These are phyloP conservation scores for Claviceps quebecensis DNA, from an alignment of 2,329 filamentous ascomycete genomes.

Conservation along the genomic window DNA sequence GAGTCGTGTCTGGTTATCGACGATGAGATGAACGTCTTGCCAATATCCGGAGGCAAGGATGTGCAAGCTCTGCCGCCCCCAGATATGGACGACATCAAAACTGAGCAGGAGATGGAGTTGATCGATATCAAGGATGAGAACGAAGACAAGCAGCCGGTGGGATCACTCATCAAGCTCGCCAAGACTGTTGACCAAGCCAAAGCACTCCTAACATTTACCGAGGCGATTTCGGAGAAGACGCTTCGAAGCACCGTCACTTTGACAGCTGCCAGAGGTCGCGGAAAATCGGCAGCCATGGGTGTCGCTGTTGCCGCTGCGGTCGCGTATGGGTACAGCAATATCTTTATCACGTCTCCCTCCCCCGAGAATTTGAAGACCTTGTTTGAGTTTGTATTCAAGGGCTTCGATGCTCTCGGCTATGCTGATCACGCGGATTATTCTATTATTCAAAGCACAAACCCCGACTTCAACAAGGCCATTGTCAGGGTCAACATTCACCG, in stretches of 20 bases:
- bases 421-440: slow-evolving; percentile 94
- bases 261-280: slow-evolving; percentile 85
- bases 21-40: slow-evolving; percentile 92
- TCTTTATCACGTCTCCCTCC: slow-evolving; percentile 95
- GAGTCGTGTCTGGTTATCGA: slow-evolving; percentile 91
- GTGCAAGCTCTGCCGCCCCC: slow-evolving; percentile 70
- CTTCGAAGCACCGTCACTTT: slow-evolving; percentile 84
- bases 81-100: slow-evolving; percentile 59
- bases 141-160: slow-evolving; percentile 73
- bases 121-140: slow-evolving; percentile 78
- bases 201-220: slow-evolving; percentile 89
- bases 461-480: slow-evolving; percentile 97
- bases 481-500: slow-evolving; percentile 92
- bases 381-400: slow-evolving; percentile 97
- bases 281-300: slow-evolving; percentile 92
- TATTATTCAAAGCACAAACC: slow-evolving; percentile 95
- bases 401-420: slow-evolving; percentile 88
- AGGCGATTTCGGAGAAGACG: slow-evolving; percentile 93
- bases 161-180: slow-evolving; percentile 69
- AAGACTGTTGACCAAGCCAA: slow-evolving; percentile 93
- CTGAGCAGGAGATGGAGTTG: slow-evolving; percentile 59
- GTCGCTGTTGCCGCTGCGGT: slow-evolving; percentile 88
- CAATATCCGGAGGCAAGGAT: slow-evolving; percentile 88
- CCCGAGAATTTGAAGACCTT: slow-evolving; percentile 97
- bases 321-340: slow-evolving; percentile 95